Conservation (phyloP, 148 eudicot species). For the Fagopyrum esculentum region DNA sequence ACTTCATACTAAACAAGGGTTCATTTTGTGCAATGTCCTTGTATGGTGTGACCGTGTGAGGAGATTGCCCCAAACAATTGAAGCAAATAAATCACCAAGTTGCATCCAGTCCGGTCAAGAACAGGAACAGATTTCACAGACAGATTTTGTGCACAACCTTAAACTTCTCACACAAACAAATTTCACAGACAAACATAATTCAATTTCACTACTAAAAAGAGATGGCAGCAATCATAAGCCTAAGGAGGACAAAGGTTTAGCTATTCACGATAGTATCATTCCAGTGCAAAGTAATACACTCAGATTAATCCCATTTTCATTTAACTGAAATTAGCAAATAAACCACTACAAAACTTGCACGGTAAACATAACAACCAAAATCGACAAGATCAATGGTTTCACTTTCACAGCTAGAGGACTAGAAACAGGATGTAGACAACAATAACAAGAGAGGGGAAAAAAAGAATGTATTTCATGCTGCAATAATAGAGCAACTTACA, state of each 20-base stretch:
- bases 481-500: not conserved
- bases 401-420: not conserved
- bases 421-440: not conserved
- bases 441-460: not conserved
- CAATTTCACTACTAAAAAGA: too few species aligned
- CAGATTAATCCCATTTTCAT: not conserved
- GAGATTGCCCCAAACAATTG: not conserved
- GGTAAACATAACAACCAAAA: not conserved
- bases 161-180: too few species aligned
- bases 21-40: too few species aligned
- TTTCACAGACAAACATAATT: too few species aligned
- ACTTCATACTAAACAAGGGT: not conserved
- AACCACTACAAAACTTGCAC: not conserved
- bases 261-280: not conserved
- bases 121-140: not conserved
- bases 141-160: not conserved
- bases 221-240: too few species aligned
- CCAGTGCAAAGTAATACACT: not conserved
- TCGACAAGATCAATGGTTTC: not conserved
- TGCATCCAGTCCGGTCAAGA: not conserved
- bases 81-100: too few species aligned
- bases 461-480: not conserved
- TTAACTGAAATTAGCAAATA: not conserved
- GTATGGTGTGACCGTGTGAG: not conserved
- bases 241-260: not conserved